Evolutionary conservation across 73 alveolate species (phyloP).

Genomic region (Uronychia setigera): DNA sequence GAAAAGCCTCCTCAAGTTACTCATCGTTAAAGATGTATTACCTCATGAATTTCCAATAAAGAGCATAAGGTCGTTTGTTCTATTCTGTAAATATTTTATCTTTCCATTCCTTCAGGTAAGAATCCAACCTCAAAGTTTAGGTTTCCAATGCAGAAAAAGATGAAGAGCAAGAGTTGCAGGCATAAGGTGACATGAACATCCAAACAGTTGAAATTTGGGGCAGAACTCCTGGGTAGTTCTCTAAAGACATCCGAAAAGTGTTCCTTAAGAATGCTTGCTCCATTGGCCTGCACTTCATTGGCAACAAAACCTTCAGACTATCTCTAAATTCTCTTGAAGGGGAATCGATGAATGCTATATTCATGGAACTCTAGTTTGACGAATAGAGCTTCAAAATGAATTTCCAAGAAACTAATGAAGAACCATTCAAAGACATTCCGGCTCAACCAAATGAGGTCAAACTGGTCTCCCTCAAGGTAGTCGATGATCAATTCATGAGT

Average conservation of each 20-base stretch:
- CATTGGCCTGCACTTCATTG: constrained; percentile 32
- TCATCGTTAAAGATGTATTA: constrained; percentile 37
- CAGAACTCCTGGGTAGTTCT: constrained; percentile 37
- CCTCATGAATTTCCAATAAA: constrained; percentile 15
- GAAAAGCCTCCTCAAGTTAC: constrained; percentile 21
- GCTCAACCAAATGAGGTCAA: constrained; percentile 13
- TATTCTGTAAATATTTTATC: constrained; percentile 31
- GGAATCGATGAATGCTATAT: constrained; percentile 32
- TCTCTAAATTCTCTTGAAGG: constrained; percentile 38
- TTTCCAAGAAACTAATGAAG: constrained; percentile 27
- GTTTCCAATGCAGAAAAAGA: background rate
- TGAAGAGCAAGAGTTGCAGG: background rate
- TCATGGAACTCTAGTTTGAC: constrained; percentile 27
- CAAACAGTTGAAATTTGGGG: constrained; percentile 46
- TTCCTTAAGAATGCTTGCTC: constrained; percentile 23
- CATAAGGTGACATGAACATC: background rate
- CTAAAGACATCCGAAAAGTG: background rate
- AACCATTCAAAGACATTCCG: background rate
- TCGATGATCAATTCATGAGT: constrained; percentile 18
- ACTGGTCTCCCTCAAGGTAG: constrained; percentile 22
- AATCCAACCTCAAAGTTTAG: background rate
- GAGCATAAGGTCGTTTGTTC: constrained; percentile 24
- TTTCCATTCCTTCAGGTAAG: constrained; percentile 33
- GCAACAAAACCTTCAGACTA: constrained; percentile 28
- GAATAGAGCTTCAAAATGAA: constrained; percentile 33